A percentile compares a stretch with the other conserved stretches of the same genome.
These are phyloP conservation scores for Spathaspora boniae DNA, from an alignment of 805 yeast species.

Conservation along the genomic window DNA sequence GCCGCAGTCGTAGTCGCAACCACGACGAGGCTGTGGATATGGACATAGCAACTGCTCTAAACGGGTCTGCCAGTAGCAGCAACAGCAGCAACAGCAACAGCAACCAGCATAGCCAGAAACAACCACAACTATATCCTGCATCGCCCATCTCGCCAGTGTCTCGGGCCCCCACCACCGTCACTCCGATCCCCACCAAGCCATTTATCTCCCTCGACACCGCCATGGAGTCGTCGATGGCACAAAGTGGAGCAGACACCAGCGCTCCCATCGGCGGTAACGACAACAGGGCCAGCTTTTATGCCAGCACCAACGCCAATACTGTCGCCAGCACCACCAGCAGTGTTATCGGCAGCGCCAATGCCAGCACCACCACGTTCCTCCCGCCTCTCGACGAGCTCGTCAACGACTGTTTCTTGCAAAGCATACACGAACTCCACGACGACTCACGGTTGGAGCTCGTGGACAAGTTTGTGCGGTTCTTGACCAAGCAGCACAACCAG, in stretches of 20 bases:
- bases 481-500: constrained; percentile 37
- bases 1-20: too few species aligned
- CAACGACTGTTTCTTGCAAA: constrained; percentile 29
- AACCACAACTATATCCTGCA: background rate
- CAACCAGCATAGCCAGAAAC: background rate
- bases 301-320: constrained; percentile 3
- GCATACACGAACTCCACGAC: constrained; percentile 17
- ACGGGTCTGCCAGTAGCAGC: too few species aligned
- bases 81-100: too few species aligned
- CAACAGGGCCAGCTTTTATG: too few species aligned
- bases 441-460: constrained; percentile 15
- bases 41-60: too few species aligned
- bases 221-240: too few species aligned
- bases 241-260: too few species aligned
- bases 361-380: background rate
- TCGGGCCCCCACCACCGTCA: constrained; percentile 1
- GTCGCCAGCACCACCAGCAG: constrained; percentile 1
- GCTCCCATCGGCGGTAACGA: too few species aligned
- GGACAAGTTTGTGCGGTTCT: constrained; percentile 27
- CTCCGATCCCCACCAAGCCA: constrained; percentile 2
- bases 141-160: background rate
- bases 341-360: background rate
- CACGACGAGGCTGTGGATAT: too few species aligned
- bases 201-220: too few species aligned
- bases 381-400: constrained; percentile 23